Percentiles rank a stretch among this genome's conserved stretches.
These are phyloP conservation scores for Capsicum pubescens DNA, from an alignment of 257 asterid genomes.

Conservation along the genomic window DNA sequence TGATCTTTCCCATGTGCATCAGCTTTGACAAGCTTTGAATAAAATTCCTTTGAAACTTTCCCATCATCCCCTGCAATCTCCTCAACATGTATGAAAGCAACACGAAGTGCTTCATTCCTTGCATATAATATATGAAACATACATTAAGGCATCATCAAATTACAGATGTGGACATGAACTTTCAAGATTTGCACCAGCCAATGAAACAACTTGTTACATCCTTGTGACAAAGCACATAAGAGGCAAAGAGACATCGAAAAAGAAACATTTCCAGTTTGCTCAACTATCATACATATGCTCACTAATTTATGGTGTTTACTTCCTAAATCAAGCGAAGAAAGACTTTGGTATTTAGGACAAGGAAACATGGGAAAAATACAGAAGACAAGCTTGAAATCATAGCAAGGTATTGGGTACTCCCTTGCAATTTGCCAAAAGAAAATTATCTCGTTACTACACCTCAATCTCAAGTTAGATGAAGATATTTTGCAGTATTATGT, in stretches of 20 bases:
- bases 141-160: neutral
- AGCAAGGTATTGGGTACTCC: neutral
- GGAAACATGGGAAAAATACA: neutral
- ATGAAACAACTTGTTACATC: neutral
- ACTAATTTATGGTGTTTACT: neutral
- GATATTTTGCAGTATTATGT: neutral
- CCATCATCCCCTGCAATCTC: constrained; percentile 72
- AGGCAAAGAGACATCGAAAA: neutral
- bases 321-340: neutral
- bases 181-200: neutral
- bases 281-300: neutral
- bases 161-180: neutral
- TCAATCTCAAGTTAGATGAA: neutral
- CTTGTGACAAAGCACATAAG: neutral
- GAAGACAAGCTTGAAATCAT: constrained; percentile 9
- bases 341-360: neutral
- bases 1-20: constrained; percentile 95
- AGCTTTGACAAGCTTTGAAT: constrained; percentile 95
- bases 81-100: constrained; percentile 93
- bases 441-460: neutral
- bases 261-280: neutral
- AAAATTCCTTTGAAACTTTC: constrained; percentile 61
- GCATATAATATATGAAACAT: constrained; percentile 22
- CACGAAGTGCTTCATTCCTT: constrained; percentile 99
- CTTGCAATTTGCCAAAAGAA: neutral